Conservation (phyloP, 1,139 yeast species). For the Diutina mesorugosa region DNA sequence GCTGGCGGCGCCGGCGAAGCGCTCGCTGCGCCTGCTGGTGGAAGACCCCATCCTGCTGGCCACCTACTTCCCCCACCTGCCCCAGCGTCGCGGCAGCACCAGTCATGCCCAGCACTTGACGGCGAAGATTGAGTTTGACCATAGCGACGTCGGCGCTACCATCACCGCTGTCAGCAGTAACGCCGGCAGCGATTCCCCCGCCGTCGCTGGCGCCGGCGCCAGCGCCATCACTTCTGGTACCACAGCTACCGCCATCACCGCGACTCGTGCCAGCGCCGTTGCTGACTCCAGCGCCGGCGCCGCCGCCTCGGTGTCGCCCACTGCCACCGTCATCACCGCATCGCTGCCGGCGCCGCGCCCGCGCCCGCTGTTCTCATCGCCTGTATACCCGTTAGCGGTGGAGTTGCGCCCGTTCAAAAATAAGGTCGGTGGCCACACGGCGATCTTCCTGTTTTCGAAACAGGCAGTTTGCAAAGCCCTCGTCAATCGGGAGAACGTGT, state of each 20-base stretch:
- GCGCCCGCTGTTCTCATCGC: background rate
- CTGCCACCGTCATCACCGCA: background rate
- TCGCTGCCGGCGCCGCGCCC: background rate
- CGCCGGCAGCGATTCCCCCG: background rate
- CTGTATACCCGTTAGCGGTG: conserved; percentile 56
- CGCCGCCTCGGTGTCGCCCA: background rate
- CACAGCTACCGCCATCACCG: background rate
- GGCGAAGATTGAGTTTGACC: conserved; percentile 27
- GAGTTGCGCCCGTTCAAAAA: conserved; percentile 81
- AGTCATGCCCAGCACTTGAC: conserved; percentile 18
- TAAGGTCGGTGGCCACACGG: conserved; percentile 97
- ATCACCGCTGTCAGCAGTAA: background rate
- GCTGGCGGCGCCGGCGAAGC: conserved; percentile 7
- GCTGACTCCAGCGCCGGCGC: background rate
- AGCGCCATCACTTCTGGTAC: background rate
- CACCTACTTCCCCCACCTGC: conserved; percentile 54
- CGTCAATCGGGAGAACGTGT: conserved; percentile 75
- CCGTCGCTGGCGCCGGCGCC: background rate
- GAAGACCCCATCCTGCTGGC: conserved; percentile 50
- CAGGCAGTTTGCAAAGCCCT: conserved; percentile 94
- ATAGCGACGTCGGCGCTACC: conserved; percentile 4
- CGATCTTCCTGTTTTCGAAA: conserved; percentile 82
- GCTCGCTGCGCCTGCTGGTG: background rate
- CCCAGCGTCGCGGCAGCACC: conserved; percentile 18
- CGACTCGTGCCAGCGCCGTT: conserved; percentile 11